A percentile compares a stretch with the other conserved stretches of the same genome.
phyloP scores from a whole-genome alignment of 495 filamentous ascomycete species.

The Aspergillus haitiensis region DNA sequence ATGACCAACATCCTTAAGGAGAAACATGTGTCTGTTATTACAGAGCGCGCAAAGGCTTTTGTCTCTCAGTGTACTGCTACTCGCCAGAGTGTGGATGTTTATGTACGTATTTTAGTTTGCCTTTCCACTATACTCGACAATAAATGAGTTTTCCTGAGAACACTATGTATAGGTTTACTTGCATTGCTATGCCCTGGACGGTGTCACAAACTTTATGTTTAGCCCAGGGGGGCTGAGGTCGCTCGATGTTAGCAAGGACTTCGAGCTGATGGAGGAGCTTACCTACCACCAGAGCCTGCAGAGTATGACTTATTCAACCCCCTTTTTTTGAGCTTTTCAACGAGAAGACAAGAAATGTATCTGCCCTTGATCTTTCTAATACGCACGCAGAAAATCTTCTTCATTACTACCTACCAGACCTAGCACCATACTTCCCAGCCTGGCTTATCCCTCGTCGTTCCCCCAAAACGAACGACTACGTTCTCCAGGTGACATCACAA shows the following conservation, averaged over 20 bases:
- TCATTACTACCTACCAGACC: constrained; percentile 27
- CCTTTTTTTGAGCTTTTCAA: too few species aligned
- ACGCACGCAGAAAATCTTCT: constrained; percentile 28
- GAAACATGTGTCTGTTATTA: constrained; percentile 52
- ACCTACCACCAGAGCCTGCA: constrained; percentile 65
- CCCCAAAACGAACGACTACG: constrained; percentile 37
- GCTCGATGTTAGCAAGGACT: constrained; percentile 48
- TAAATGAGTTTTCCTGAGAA: background rate
- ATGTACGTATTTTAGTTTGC: constrained; percentile 42
- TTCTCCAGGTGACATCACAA: constrained; percentile 26
- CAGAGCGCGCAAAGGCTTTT: constrained; percentile 53
- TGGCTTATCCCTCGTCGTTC: constrained; percentile 30
- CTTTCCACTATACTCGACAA: background rate
- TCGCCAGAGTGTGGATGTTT: constrained; percentile 53
- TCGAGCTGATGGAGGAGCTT: constrained; percentile 63
- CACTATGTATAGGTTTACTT: constrained; percentile 30
- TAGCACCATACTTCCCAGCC: constrained; percentile 31
- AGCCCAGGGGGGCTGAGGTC: constrained; percentile 61
- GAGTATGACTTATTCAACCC: too few species aligned
- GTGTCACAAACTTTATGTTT: constrained; percentile 64
- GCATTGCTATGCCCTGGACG: constrained; percentile 67
- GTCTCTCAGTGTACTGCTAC: constrained; percentile 47
- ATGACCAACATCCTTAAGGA: constrained; percentile 62
- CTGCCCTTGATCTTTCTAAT: too few species aligned
- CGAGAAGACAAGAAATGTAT: constrained; percentile 31